phyloP scores from a whole-genome alignment of 169 alveolate species.

The Plasmodium chabaudi region DNA sequence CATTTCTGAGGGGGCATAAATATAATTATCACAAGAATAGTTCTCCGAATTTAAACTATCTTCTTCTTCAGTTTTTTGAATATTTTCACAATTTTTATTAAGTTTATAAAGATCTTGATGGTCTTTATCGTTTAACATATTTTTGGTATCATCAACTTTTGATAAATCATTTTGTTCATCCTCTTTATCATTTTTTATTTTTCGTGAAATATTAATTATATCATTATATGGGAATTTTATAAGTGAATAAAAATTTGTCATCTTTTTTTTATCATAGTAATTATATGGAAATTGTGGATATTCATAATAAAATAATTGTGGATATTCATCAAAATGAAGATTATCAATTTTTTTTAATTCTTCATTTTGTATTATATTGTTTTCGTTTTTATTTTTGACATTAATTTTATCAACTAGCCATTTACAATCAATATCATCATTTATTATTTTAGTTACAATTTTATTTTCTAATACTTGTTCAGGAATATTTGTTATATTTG shows the following conservation, averaged over 20 bases:
- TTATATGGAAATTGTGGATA: conserved; percentile 71
- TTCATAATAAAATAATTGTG: conserved; percentile 54
- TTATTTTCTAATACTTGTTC: conserved; percentile 40
- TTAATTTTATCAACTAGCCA: conserved; percentile 50
- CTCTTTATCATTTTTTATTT: not conserved
- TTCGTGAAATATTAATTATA: conserved; percentile 56
- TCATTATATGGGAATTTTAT: conserved; percentile 67
- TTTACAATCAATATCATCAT: conserved; percentile 50
- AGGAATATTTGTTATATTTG: conserved; percentile 57
- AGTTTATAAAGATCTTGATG: no score
- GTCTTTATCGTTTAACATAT: not conserved
- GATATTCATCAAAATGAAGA: conserved; percentile 55
- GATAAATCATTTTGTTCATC: not conserved
- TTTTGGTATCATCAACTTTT: no score
- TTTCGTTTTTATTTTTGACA: not conserved
- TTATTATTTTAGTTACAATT: conserved; percentile 36
- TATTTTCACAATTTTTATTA: no score
- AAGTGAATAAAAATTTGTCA: conserved; percentile 60
- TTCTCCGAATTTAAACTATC: not conserved
- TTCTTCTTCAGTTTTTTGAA: not conserved
- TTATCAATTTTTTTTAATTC: conserved; percentile 35
- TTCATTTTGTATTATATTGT: not conserved
- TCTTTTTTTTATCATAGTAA: conserved; percentile 65
- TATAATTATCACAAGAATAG: conserved; percentile 23
- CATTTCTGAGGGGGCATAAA: conserved; percentile 75